Evolutionary conservation across 2,329 filamentous ascomycete species (phyloP), one percentile per base, ranked within the genome.

Genomic region (Talaromyces sp.): DNA sequence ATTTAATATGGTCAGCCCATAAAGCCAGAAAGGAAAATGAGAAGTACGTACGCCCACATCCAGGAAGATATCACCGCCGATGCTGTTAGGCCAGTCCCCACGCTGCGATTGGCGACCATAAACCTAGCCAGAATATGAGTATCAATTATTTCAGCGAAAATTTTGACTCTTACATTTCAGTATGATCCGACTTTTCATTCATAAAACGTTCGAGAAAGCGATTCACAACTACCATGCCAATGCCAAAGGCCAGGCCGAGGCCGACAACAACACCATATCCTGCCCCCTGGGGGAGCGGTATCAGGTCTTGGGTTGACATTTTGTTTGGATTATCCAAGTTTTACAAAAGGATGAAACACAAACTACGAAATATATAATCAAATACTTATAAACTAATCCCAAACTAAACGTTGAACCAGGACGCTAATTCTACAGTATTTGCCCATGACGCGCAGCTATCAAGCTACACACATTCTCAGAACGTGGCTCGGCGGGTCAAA

Each of bases 61-160:
- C 67, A 69, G 9, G 63, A 65, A 13, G 68, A 68, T 59, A 69
- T 63, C 27, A 69, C 67, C 10, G 67, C 68, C 1, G 66, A 64
- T 6, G 68, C 67, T 10, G 67, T 69, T 57, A 69, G 53, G 22
- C 68, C 68, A 15, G 64, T 68, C 9, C 67, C 64, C n/a, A 68
- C 66, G 22, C 61, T 63, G 53, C 66, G 66, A 51, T 68, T 65
- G n/a, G 66, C 65, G 30, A 67, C 65, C 66, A 68, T 68, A 59
- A 68, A 68, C 66, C 60, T 62, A 32, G n/a, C 15, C 28, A 32
- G 3, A 19, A 25, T 6, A 36, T 36, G 13, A 36, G 15, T 36
- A 17, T 17, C 15, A 36, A 7, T 55, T 54, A 9, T 4, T 28
- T 13, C 2, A 39, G 25, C 30, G 25, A 33, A 52, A 13, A 42